phyloP scores from a whole-genome alignment of 768 basidiomycete genomes.

The Pleurotus pulmonarius region DNA sequence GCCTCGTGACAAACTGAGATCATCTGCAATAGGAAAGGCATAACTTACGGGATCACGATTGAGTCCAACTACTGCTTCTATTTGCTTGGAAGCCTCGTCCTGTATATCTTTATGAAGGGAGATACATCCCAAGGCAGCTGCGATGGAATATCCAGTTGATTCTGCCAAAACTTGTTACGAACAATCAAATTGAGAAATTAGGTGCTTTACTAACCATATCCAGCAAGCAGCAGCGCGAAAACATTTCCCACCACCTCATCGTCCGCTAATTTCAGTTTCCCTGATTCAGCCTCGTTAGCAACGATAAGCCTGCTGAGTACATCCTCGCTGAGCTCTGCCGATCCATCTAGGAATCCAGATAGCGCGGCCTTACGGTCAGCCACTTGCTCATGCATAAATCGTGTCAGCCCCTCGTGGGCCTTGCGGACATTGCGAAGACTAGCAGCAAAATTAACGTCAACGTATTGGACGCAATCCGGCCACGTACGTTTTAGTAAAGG shows the following conservation, averaged over 20 bases:
- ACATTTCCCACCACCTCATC: conserved; percentile 48
- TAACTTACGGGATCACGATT: conserved; percentile 29
- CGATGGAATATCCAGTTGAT: conserved; percentile 47
- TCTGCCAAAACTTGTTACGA: conserved; percentile 23
- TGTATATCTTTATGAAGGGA: conserved; percentile 43
- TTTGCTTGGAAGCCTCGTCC: conserved; percentile 42
- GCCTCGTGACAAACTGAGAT: not conserved
- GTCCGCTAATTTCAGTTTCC: conserved; percentile 35
- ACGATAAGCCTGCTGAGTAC: conserved; percentile 40
- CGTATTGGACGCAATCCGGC: too few species aligned
- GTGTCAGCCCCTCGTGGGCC: conserved; percentile 25
- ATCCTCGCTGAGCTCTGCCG: conserved; percentile 18
- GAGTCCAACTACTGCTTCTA: conserved; percentile 31
- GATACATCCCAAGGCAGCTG: conserved; percentile 43
- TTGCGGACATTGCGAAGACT: conserved; percentile 17
- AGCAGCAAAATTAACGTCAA: too few species aligned
- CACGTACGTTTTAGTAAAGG: conserved; percentile 23
- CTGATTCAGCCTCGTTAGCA: conserved; percentile 38
- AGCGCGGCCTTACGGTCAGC: conserved; percentile 29
- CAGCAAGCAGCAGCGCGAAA: conserved; percentile 51
- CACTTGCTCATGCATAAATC: conserved; percentile 37
- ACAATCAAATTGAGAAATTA: not conserved
- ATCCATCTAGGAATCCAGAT: conserved; percentile 3
- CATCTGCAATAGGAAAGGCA: not conserved
- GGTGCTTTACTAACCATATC: conserved; percentile 38